Evolutionary conservation across 75 land plant species (phyloP), one percentile per base, ranked within the genome.

Genomic region (Cupressus sempervirens): DNA sequence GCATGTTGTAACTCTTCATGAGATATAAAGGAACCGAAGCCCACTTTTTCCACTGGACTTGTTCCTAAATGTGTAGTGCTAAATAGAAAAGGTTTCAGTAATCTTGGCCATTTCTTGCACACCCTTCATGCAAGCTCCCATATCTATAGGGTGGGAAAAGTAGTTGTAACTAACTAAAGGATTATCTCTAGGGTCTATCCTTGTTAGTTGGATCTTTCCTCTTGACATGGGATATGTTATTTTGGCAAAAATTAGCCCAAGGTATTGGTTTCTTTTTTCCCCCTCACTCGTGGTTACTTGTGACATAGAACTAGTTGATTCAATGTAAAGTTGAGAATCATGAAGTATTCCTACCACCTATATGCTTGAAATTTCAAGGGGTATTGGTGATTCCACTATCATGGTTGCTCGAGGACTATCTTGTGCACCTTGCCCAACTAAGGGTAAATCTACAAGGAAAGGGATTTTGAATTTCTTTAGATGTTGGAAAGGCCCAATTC

Each of bases 91-190:
- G 14, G 98, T 92, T 0, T 91, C 43, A 38, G 92, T 84, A 6
- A 93, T 36, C 50, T 56, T 84, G 81, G 86, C 87, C 4, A 95
- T 91, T 7, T 82, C 77, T 75, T 50, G 62, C 16, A 93, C 73
- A 43, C 97, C 97, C 0, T 90, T 82, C 36, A 92, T 95, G 80
- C 98, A 96, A 23, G 91, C 50, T 7, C 83, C 83, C 35, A 95
- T 75, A 82, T 96, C 98, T 36, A 46, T 48, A 7, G 93, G 91
- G 12, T 95, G 91, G n/a, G 88, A 76, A 89, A 91, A 96, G 88
- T 96, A 96, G 88, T 96, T 96, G 92, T 93, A 96, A 12, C 93
- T 90, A 82, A 96, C 98, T 18, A 84, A 67, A 0, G 98, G 98
- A 84, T 95, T 95, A 29, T 90, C 93, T 79, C 84, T 80, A 2